Evolutionary conservation across 129 eudicot species (phyloP), one percentile per base, ranked within the genome.

Genomic region (Lonicera japonica): DNA sequence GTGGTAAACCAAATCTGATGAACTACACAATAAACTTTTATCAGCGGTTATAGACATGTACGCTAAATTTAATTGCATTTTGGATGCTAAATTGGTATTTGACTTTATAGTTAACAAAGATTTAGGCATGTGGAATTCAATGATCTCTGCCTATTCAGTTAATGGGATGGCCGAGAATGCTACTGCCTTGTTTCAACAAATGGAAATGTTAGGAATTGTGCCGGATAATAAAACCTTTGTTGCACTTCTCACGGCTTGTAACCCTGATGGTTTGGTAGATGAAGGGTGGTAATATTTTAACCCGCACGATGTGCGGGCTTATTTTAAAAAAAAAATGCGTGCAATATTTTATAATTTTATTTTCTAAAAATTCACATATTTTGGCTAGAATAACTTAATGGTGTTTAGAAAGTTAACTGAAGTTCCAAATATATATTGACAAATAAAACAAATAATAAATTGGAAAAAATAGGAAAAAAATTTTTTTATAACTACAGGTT

Each of bases 1-100:
- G 21, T 0, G 15, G 16, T 14, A 50, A 20, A 2, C 2, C 6
- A 6, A 17, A 1, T 8, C 16, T 50, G 16, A 50, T 15, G 55
- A 50, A 50, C 21, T 15, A 5, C 4, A 50, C 9, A 17, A 17
- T 50, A 50, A 50, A 17, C 55, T 68, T 63, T 66, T 38, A 36
- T 55, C 55, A 56, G 66, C 79, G 29, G 24, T 68, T 40, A 46
- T 75, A 22, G 75, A 69, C 66, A 68, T 69, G 75, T 69, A 68
- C 39, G 70, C 70, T 51, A 75, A 75, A 62, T 63, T 56, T 58
- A 51, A 53, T 12, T 12, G 66, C 56, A 62, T 75, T 45, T 21
- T 19, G 11, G 75, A 62, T 51, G 75, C 62, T 15, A 63, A 75
- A 64, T 18, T 14, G n/a, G 50, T 75, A 14, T 68, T 63, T 58